Evolutionary conservation across 2,329 filamentous ascomycete genomes (phyloP).

Genomic region (Calcarisporium arbuscula): DNA sequence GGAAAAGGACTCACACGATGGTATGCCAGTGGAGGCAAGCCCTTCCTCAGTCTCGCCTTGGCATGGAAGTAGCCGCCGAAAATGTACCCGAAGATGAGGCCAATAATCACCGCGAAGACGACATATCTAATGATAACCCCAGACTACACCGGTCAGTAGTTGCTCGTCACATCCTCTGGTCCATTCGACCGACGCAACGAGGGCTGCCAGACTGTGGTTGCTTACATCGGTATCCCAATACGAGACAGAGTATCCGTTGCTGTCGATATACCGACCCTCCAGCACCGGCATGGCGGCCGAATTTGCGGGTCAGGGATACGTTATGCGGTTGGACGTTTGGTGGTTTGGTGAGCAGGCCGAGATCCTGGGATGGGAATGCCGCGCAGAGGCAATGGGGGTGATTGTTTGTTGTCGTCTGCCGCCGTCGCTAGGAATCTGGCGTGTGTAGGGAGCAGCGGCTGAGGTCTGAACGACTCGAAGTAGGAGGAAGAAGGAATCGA

Average conservation of each 20-base stretch:
- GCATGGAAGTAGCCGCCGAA: slow-evolving; percentile 66
- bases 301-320: slow-evolving; percentile 2
- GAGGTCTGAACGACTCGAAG: no score
- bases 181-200: neutral
- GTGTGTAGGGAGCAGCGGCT: no score
- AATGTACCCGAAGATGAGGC: slow-evolving; percentile 55
- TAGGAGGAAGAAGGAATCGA: no score
- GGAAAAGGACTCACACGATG: slow-evolving; percentile 48
- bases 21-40: slow-evolving; percentile 59
- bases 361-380: no score
- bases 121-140: slow-evolving; percentile 66
- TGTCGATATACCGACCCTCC: no score
- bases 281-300: slow-evolving; percentile 3
- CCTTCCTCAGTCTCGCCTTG: slow-evolving; percentile 57
- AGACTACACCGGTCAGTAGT: slow-evolving; percentile 33
- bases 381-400: no score
- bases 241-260: slow-evolving; percentile 12
- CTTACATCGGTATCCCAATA: slow-evolving; percentile 25
- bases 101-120: slow-evolving; percentile 57
- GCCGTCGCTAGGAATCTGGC: no score
- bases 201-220: neutral
- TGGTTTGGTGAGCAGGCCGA: no score
- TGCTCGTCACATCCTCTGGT: neutral
- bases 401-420: no score
- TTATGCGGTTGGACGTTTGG: no score